These are phyloP conservation scores for Rhizophagus clarus DNA, from an alignment of 192 early-diverging fungal genomes.

Conservation along the genomic window DNA sequence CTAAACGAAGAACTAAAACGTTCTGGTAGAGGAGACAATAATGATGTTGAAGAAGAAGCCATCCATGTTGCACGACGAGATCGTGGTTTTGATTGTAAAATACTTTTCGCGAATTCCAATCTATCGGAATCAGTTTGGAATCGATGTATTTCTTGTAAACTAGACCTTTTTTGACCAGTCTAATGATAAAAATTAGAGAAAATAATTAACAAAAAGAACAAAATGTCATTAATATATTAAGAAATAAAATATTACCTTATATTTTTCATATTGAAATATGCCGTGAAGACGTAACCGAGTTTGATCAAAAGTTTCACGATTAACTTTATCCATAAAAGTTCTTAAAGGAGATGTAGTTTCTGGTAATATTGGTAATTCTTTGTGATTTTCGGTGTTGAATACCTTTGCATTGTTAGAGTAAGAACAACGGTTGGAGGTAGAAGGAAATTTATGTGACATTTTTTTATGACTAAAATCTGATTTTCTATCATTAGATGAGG, in stretches of 20 bases:
- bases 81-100: constrained; percentile 4
- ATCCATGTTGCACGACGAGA: constrained; percentile 21
- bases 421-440: background rate
- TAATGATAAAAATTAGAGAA: background rate
- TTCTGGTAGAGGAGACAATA: background rate
- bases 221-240: background rate
- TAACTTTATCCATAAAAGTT: constrained; percentile 11
- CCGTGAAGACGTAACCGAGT: constrained; percentile 22
- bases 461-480: background rate
- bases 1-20: background rate
- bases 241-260: constrained; percentile 19
- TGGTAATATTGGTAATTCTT: background rate
- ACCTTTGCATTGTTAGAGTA: background rate
- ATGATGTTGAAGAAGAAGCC: background rate
- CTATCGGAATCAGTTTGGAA: constrained; percentile 6
- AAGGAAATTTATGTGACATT: background rate
- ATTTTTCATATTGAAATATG: constrained; percentile 33
- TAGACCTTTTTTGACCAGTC: constrained; percentile 13
- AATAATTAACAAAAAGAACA: background rate
- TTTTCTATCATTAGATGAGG: background rate
- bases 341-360: background rate
- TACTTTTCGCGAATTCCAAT: constrained; percentile 24
- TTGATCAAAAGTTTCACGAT: constrained; percentile 30
- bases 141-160: constrained; percentile 8
- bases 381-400: background rate